phyloP scores from a whole-genome alignment of 306 rosid genomes.

The Luffa aegyptiaca region DNA sequence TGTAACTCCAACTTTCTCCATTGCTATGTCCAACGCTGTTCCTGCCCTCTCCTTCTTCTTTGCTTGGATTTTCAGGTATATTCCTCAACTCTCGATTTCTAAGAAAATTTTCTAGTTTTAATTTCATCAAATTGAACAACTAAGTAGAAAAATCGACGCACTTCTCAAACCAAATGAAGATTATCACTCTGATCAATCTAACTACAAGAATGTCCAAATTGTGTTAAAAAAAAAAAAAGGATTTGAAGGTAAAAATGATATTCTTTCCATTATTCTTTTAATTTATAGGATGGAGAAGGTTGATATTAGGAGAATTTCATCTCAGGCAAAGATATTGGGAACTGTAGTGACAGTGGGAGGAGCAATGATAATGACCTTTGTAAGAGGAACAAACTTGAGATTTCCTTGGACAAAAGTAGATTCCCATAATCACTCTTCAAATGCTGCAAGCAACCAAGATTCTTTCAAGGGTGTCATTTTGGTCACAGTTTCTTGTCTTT shows the following conservation, averaged over 20 bases:
- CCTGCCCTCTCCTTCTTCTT: neutral
- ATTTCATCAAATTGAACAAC: no score
- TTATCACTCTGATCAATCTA: no score
- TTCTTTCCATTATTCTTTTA: no score
- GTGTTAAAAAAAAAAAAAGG: no score
- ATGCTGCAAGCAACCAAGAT: conserved; percentile 13
- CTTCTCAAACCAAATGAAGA: no score
- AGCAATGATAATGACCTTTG: conserved; percentile 71
- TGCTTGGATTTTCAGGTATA: neutral
- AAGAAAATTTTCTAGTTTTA: no score
- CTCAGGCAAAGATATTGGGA: conserved; percentile 40
- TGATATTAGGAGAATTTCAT: conserved; percentile 18
- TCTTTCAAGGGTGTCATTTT: conserved; percentile 30
- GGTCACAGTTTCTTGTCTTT: conserved; percentile 23
- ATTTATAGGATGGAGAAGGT: conserved; percentile 33
- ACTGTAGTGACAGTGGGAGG: conserved; percentile 4
- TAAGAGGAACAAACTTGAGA: conserved; percentile 52
- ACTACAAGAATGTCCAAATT: no score
- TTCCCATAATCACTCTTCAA: neutral
- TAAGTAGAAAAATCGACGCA: no score
- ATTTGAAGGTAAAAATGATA: no score
- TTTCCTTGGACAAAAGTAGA: conserved; percentile 43
- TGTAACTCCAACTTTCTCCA: neutral
- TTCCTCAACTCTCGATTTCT: neutral
- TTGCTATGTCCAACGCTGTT: conserved; percentile 6